Evolutionary conservation across 1,284 basidiomycete species (phyloP).

Genomic region (Waitea zeae): DNA sequence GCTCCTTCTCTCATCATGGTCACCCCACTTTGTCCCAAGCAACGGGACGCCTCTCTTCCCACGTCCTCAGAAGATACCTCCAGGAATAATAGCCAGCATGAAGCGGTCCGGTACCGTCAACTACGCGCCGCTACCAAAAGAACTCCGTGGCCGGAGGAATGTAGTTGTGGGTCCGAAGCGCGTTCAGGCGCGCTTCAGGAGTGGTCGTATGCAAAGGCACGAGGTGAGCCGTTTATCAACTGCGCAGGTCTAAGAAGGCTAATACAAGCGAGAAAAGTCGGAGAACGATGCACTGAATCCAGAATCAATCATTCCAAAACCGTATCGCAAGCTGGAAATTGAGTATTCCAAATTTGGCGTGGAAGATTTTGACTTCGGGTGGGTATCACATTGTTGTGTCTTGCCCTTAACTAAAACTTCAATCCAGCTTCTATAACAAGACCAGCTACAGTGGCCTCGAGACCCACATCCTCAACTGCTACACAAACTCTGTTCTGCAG

Average conservation of each 20-base stretch:
- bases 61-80: conserved; percentile 64
- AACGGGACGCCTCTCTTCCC: conserved; percentile 31
- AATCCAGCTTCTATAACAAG: conserved; percentile 76
- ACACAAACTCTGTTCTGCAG: conserved; percentile 89
- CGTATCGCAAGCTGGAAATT: conserved; percentile 89
- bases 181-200: conserved; percentile 61
- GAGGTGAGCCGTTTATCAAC: conserved; percentile 16
- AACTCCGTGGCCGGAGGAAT: conserved; percentile 72
- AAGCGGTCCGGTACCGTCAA: conserved; percentile 80
- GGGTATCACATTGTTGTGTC: conserved; percentile 4
- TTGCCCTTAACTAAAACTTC: conserved; percentile 3
- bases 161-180: conserved; percentile 36
- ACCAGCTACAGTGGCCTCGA: conserved; percentile 87
- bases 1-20: conserved; percentile 70
- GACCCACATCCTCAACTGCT: conserved; percentile 94
- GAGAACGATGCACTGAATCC: conserved; percentile 30
- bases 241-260: background rate
- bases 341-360: conserved; percentile 99
- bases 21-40: conserved; percentile 31
- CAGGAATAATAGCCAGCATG: conserved; percentile 60
- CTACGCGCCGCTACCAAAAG: conserved; percentile 75
- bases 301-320: conserved; percentile 56
- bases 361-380: conserved; percentile 98
- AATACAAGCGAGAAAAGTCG: conserved; percentile 13
- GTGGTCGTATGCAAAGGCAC: conserved; percentile 42